A percentile compares a stretch with the other conserved stretches of the same genome.
phyloP scores from a whole-genome alignment of 2,329 filamentous ascomycete genomes.

The Blastomyces gilchristii region DNA sequence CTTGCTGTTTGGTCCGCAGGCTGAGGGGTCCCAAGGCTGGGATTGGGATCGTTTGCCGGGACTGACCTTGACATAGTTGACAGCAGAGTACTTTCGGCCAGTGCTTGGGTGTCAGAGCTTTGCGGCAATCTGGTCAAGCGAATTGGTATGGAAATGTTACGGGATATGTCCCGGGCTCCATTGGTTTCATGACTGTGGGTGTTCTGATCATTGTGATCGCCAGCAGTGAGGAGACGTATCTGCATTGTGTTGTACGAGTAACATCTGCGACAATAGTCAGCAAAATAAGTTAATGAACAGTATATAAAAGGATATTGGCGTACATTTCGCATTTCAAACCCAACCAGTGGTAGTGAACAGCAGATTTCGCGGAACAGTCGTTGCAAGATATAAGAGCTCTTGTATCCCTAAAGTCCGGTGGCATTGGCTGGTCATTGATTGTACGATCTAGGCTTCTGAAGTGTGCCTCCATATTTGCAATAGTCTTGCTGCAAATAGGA shows the following conservation, averaged over 20 bases:
- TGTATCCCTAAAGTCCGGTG: constrained; percentile 66
- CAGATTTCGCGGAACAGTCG: constrained; percentile 81
- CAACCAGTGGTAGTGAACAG: constrained; percentile 86
- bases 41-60: constrained; percentile 15
- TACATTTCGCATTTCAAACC: constrained; percentile 71
- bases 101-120: constrained; percentile 20
- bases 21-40: constrained; percentile 15
- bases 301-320: constrained; percentile 12
- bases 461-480: constrained; percentile 94
- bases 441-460: constrained; percentile 85
- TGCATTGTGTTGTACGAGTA: constrained; percentile 40
- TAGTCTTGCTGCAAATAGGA: constrained; percentile 89
- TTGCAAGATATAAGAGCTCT: constrained; percentile 83
- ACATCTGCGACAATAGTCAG: constrained; percentile 25
- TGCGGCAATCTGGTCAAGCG: constrained; percentile 22
- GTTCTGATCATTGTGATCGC: constrained; percentile 21
- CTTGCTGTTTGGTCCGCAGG: constrained; percentile 18
- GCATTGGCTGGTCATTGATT: constrained; percentile 87
- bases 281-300: background rate
- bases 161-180: constrained; percentile 8
- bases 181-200: constrained; percentile 11
- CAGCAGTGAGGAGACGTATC: constrained; percentile 27
- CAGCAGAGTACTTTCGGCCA: constrained; percentile 17
- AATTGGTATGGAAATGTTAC: constrained; percentile 9
- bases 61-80: constrained; percentile 23